Base-by-base conservation (phyloP, 257 asterid species). In the Salvia miltiorrhiza region DNA sequence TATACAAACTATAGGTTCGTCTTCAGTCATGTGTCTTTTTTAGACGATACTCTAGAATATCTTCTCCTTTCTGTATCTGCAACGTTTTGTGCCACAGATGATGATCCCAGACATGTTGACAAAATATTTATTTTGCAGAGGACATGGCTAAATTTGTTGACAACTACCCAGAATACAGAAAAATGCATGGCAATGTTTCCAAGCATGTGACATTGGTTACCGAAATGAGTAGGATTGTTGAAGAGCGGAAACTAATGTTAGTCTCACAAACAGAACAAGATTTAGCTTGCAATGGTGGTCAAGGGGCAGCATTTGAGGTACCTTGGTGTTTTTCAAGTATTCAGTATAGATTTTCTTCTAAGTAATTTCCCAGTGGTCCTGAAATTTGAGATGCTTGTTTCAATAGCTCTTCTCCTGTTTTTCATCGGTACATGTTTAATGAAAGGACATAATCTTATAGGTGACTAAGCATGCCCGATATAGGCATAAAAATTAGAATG, bases 251-350 rank as follows among this genome's bases (percentile, higher is more conserved):
- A 79, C 91, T 94, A 44, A 94, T 94, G 99, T 47, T 82, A 74
- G 99, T 94, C 67, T 94, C 99, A 70, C 96, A 94, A 82, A 87
- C 95, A 77, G 97, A 94, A 76, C 99, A 94, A 81, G 97, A 91
- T 71, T 77, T 94, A 76, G 99, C 97, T 67, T 94, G 99, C 86
- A 94, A 87, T 81, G 99, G 97, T 49, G 99, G 96, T 61, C 97
- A 93, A 86, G 99, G 95, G 71, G 97, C 97, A 43, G 97, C 97
- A 28, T 90, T 90, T 78, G 99, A 93, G 99, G 99, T 90, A 87
- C 30, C 62, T 20, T 35, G 49, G 52, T 67, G 54, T 69, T 68
- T 33, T 60, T 77, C 70, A 71, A 41, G 64, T 63, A 7, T 52
- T 41, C 21, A 20, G 56, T 44, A 39, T 33, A 61, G 5, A 5